Evolutionary conservation across 805 yeast genomes (phyloP).

Genomic region (Komagataella populi): DNA sequence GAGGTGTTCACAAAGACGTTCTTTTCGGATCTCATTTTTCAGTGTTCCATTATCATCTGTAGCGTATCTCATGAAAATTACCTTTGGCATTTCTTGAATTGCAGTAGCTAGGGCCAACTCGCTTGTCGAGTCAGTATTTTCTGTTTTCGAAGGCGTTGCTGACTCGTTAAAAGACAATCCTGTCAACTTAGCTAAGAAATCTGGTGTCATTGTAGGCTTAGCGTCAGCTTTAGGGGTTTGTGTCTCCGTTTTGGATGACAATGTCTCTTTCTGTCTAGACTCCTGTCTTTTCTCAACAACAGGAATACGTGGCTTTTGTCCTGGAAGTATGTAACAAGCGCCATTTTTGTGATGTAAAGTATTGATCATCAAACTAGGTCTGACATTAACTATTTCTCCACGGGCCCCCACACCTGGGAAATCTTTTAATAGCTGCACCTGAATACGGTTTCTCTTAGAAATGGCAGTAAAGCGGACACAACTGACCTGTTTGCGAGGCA

Average conservation of each 20-base stretch:
- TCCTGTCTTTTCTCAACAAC: slow-evolving; percentile 12
- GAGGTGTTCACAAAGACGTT: background rate
- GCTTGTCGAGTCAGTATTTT: slow-evolving; percentile 7
- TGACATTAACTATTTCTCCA: slow-evolving; percentile 66
- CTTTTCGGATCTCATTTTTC: background rate
- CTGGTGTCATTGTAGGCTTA: slow-evolving; percentile 1
- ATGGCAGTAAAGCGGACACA: slow-evolving; percentile 29
- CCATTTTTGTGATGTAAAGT: slow-evolving; percentile 56
- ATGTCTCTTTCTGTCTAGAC: slow-evolving; percentile 1
- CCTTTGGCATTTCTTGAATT: slow-evolving; percentile 11
- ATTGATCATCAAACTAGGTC: slow-evolving; percentile 76
- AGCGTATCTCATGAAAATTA: slow-evolving; percentile 12
- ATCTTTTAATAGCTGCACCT: slow-evolving; percentile 66
- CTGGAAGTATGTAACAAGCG: slow-evolving; percentile 51
- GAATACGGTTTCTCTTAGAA: slow-evolving; percentile 39
- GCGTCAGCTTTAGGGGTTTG: background rate
- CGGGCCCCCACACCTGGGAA: slow-evolving; percentile 46
- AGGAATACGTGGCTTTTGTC: slow-evolving; percentile 17
- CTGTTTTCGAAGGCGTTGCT: slow-evolving; percentile 8
- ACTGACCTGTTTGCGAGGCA: background rate
- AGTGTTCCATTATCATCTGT: slow-evolving; percentile 5
- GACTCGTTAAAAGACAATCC: slow-evolving; percentile 11
- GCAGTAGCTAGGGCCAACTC: background rate
- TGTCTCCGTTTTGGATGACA: background rate
- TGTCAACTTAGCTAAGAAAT: slow-evolving; percentile 15